Conservation (phyloP, 345 rosid genomes). For the Kernera saxatilis region DNA sequence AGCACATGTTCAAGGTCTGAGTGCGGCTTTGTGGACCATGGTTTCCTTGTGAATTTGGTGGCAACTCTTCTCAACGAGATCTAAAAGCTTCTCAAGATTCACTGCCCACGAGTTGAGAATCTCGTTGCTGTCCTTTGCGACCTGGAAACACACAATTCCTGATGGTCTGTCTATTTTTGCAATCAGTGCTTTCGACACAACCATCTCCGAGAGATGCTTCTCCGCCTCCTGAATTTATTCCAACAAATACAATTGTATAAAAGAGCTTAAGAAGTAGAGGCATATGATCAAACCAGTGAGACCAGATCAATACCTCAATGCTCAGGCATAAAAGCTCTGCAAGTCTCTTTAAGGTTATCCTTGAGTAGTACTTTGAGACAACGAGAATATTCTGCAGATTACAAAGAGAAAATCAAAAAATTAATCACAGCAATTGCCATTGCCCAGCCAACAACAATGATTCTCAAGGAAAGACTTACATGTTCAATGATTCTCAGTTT, state of each 20-base stretch:
- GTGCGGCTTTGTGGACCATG: slow-evolving; percentile 94
- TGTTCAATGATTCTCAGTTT: slow-evolving; percentile 92
- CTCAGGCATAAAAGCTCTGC: slow-evolving; percentile 86
- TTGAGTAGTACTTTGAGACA: slow-evolving; percentile 89
- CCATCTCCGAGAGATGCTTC: slow-evolving; percentile 98
- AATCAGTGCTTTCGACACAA: slow-evolving; percentile 84
- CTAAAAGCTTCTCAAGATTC: slow-evolving; percentile 92
- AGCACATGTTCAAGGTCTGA: slow-evolving; percentile 31
- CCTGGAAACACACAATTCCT: slow-evolving; percentile 85
- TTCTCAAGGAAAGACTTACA: slow-evolving; percentile 31
- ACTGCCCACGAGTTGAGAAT: slow-evolving; percentile 87
- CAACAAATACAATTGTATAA: not conserved
- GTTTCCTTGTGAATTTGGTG: slow-evolving; percentile 99
- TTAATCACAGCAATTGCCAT: not conserved
- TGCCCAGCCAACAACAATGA: not conserved
- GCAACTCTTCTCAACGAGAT: slow-evolving; percentile 98
- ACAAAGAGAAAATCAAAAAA: not conserved
- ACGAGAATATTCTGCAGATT: slow-evolving; percentile 87
- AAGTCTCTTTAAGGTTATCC: slow-evolving; percentile 82
- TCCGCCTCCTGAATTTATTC: slow-evolving; percentile 72
- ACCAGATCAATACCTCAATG: slow-evolving; percentile 48
- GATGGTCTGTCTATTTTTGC: slow-evolving; percentile 92
- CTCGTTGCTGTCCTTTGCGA: slow-evolving; percentile 88
- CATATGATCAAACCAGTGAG: not conserved
- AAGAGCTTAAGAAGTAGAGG: not conserved